Conservation (phyloP, 2,329 filamentous ascomycete genomes). For the Pseudopithomyces chartarum region DNA sequence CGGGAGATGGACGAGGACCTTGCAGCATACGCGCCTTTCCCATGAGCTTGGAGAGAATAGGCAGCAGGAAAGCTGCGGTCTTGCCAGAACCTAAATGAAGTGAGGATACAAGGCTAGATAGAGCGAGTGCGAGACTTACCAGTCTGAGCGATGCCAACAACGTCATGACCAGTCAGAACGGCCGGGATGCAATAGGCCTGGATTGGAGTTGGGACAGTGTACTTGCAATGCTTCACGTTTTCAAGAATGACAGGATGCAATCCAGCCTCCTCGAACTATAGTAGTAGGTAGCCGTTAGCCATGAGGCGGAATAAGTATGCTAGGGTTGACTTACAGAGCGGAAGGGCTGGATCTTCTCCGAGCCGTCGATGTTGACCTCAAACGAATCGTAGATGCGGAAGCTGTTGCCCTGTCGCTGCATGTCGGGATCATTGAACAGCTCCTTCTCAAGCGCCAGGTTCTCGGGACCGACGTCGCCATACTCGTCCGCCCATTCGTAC, state of each 20-base stretch:
- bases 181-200: slow-evolving; percentile 85
- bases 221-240: slow-evolving; percentile 77
- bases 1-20: slow-evolving; percentile 73
- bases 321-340: slow-evolving; percentile 50
- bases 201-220: slow-evolving; percentile 78
- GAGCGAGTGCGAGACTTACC: slow-evolving; percentile 61
- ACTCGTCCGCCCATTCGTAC: slow-evolving; percentile 86
- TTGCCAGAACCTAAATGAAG: slow-evolving; percentile 82
- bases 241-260: slow-evolving; percentile 82
- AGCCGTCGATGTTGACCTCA: slow-evolving; percentile 57
- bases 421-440: slow-evolving; percentile 68
- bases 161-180: slow-evolving; percentile 74
- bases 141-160: slow-evolving; percentile 91
- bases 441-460: slow-evolving; percentile 72
- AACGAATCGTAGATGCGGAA: slow-evolving; percentile 64
- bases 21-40: slow-evolving; percentile 90
- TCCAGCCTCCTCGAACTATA: slow-evolving; percentile 74
- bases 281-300: slow-evolving; percentile 23
- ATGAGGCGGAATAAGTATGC: not conserved
- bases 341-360: slow-evolving; percentile 54
- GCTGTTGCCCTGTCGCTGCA: slow-evolving; percentile 58
- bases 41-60: slow-evolving; percentile 89
- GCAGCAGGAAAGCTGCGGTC: slow-evolving; percentile 89
- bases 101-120: slow-evolving; percentile 7
- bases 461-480: slow-evolving; percentile 80